Conservation (phyloP, 768 basidiomycete genomes). For the Boletus subparvulus region DNA sequence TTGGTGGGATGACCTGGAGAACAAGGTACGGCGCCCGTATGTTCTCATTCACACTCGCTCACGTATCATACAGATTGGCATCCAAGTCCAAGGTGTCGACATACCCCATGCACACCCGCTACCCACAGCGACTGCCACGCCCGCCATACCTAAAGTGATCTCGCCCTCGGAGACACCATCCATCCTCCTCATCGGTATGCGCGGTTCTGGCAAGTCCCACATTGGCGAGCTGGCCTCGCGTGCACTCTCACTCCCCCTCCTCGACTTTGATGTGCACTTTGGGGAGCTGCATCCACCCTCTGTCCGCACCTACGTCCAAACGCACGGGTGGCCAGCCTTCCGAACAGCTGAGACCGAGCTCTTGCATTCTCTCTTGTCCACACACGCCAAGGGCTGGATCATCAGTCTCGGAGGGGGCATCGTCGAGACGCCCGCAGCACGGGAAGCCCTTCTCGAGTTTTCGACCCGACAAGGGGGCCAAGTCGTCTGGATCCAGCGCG, state of each 20-base stretch:
- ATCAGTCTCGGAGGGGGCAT: slow-evolving; percentile 94
- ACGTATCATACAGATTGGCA: slow-evolving; percentile 65
- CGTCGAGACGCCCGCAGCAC: slow-evolving; percentile 78
- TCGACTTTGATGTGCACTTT: slow-evolving; percentile 88
- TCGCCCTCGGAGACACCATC: slow-evolving; percentile 45
- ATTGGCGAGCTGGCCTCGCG: slow-evolving; percentile 77
- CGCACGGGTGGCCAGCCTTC: slow-evolving; percentile 88
- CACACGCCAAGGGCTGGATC: slow-evolving; percentile 59
- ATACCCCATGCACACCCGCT: slow-evolving; percentile 40
- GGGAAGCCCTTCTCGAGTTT: slow-evolving; percentile 71
- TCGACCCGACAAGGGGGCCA: slow-evolving; percentile 52
- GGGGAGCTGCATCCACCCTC: slow-evolving; percentile 57
- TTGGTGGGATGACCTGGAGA: slow-evolving; percentile 98
- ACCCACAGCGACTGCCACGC: slow-evolving; percentile 45
- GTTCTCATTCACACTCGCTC: neutral
- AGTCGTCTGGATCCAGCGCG: slow-evolving; percentile 83
- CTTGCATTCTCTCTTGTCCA: slow-evolving; percentile 63
- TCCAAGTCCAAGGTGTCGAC: slow-evolving; percentile 85
- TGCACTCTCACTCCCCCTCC: slow-evolving; percentile 66
- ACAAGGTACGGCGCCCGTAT: slow-evolving; percentile 61
- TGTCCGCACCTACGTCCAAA: slow-evolving; percentile 75
- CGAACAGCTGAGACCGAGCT: slow-evolving; percentile 72
- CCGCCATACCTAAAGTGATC: slow-evolving; percentile 13
- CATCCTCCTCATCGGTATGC: slow-evolving; percentile 89
- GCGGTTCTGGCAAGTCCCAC: slow-evolving; percentile 93